phyloP scores from a whole-genome alignment of 441 rosid genomes.

The Adansonia gregorii region DNA sequence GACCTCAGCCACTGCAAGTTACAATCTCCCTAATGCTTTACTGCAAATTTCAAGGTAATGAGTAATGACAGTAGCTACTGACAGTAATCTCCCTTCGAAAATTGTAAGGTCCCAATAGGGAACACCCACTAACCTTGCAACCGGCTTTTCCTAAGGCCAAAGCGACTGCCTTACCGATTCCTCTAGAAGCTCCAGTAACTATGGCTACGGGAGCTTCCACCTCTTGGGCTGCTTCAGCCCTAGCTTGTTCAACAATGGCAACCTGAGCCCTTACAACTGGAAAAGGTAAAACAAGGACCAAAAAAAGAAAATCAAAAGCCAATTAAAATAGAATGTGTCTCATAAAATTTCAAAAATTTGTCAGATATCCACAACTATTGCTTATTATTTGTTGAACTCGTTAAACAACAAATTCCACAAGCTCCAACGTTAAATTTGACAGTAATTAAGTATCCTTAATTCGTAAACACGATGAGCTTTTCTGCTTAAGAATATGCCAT shows the following conservation, averaged over 20 bases:
- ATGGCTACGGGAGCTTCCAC: conserved; percentile 80
- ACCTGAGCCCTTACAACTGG: conserved; percentile 68
- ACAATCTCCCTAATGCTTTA: conserved; percentile 5
- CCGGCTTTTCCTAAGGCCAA: conserved; percentile 83
- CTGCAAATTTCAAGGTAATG: background rate
- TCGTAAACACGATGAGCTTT: background rate
- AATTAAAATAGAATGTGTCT: background rate
- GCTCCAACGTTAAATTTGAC: background rate
- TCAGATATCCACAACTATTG: background rate
- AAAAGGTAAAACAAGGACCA: background rate
- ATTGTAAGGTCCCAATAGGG: background rate
- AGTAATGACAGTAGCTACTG: background rate
- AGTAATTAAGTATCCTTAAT: background rate
- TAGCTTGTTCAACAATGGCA: conserved; percentile 53
- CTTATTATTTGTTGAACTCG: background rate
- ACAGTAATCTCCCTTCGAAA: background rate
- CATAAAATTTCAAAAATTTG: background rate
- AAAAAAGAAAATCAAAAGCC: background rate
- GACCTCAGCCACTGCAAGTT: background rate
- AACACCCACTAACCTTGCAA: conserved; percentile 64
- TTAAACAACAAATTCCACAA: background rate
- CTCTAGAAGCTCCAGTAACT: conserved; percentile 95
- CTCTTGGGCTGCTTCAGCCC: conserved; percentile 42
- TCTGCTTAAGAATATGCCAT: background rate
- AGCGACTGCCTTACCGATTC: conserved; percentile 91